Base-by-base conservation (phyloP, 2,329 filamentous ascomycete species). In the Zymoseptoria pseudotritici region DNA sequence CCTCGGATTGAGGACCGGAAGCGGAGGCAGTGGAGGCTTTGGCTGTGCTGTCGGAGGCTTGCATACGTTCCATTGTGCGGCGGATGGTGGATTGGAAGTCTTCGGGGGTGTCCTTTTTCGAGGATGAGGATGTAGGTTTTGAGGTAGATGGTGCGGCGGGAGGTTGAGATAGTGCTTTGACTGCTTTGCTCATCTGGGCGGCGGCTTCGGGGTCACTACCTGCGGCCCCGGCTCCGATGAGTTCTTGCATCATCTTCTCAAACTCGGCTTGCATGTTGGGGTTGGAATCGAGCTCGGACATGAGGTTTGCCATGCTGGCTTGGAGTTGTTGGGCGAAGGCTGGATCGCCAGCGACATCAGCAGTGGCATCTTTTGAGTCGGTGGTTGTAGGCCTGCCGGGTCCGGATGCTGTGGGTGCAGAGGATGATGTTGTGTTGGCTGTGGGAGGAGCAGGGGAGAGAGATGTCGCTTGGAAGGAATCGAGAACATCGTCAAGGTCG, bases 31-130 rank as follows among this genome's bases (percentile, higher is more conserved):
- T 84, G 0, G 90, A 90, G 2, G 90, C 89, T 0, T 90, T 91
- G 3, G 92, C 92, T 66, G 91, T 87, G 50, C 93, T 87, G 1
- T 90, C 91, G 0, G 91, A 96, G 36, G 85, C 84, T 70, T 95
- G 89, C 91, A 99, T 96, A 54, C 94, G 88, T 76, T 95, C 90
- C 89, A 99, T 97, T 0, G 94, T 97, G 68, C 86, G 86, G 61
- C 88, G 86, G 69, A 99, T 97, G 0, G 90, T 96, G 61, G 96
- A 91, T 71, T 95, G 91, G 75, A 99, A 99, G 0, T 86, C 85
- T 24, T 65, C 65, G 10, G 52, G 59, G 29, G 60, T 58, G 31
- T 53, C 52, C 5, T 31, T 51, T 58, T 61, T 59, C 26, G 59
- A 62, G 42, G 50, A 53, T 3, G 58, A 51, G 20, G 55, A 11